Base-by-base conservation (phyloP, 2,329 filamentous ascomycete genomes). In the Aspergillus cejpii region DNA sequence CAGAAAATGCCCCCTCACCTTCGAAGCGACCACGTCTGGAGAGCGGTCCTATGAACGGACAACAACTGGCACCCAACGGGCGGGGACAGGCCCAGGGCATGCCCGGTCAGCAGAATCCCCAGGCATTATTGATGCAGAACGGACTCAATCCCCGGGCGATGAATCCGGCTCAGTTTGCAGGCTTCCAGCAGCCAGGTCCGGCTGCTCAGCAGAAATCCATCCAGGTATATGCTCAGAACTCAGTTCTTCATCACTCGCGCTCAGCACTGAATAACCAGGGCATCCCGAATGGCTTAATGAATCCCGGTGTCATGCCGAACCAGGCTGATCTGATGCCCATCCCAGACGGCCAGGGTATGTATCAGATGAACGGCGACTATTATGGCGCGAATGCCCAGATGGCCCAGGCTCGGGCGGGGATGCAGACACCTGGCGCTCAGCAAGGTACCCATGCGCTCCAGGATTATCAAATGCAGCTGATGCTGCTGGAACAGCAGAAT, bases 1-100 rank as follows among this genome's bases (percentile, higher is more conserved):
- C 82, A 43, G 90, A 96, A 42, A 92, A 92, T 60, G 89, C 87
- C 20, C 88, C 89, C 3, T 97, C 91, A 24, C 91, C 91, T 1
- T 91, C 86, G 51, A 97, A 97, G 73, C 80, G 90, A 60, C 87
- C 83, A 46, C 85, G 90, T 45, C 78, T 95, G 49, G 87, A 90
- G 53, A 82, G 84, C 60, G 76, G 76, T 26, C 76, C 77, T 7
- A 88, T 87, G 68, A 87, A 87, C 63, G 81, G 83, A 51, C 83
- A 82, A 61, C 84, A 83, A 57, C 85, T 90, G 78, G 84, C 85
- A 70, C 80, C 81, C 44, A 87, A 87, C 67, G 85, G 84, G 57
- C 79, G 77, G 52, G 72, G 80, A 63, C 84, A 83, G 61, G 72
- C 73, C 43, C 82, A 83, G 64, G 83, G 76, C 62, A 87, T 91